Percentiles rank a stretch among this genome's conserved stretches.
These are phyloP conservation scores for Annulohypoxylon bovei DNA, from an alignment of 495 filamentous ascomycete genomes.

Conservation along the genomic window DNA sequence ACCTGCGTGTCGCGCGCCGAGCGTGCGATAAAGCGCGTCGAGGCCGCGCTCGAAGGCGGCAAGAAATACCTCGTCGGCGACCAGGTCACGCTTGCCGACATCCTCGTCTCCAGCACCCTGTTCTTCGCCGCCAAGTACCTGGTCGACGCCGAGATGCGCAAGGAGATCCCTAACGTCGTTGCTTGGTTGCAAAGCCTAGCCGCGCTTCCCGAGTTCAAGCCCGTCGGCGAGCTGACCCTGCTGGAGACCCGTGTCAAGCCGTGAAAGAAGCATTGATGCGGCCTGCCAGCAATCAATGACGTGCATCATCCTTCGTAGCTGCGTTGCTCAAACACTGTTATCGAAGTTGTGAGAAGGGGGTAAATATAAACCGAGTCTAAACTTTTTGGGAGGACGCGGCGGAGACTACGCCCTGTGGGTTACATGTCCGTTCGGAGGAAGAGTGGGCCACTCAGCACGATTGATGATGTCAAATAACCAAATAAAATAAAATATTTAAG, in stretches of 20 bases:
- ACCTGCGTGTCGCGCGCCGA: constrained; percentile 40
- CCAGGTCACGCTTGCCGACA: constrained; percentile 64
- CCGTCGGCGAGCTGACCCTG: constrained; percentile 58
- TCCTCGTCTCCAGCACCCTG: constrained; percentile 56
- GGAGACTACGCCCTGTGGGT: constrained; percentile 2
- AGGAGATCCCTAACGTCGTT: constrained; percentile 54
- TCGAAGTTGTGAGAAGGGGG: background rate
- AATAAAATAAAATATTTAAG: constrained; percentile 3
- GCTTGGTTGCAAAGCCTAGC: constrained; percentile 57
- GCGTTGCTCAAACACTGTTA: background rate
- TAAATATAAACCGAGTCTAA: background rate
- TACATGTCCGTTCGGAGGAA: background rate
- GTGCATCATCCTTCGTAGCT: background rate
- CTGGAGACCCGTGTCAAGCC: constrained; percentile 50
- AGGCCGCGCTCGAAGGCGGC: constrained; percentile 51
- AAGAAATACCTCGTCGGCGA: constrained; percentile 61
- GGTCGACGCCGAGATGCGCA: constrained; percentile 63
- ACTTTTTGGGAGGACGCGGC: background rate
- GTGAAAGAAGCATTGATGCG: background rate
- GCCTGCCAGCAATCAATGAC: background rate
- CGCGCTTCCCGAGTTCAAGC: constrained; percentile 58
- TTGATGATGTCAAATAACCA: constrained; percentile 1
- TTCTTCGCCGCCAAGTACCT: constrained; percentile 53
- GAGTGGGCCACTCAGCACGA: background rate
- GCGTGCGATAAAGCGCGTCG: constrained; percentile 54